Percentiles rank a stretch among this genome's conserved stretches.
Evolutionary conservation across 2,329 filamentous ascomycete species (phyloP).

Genomic region (Leptographium lundbergii): DNA sequence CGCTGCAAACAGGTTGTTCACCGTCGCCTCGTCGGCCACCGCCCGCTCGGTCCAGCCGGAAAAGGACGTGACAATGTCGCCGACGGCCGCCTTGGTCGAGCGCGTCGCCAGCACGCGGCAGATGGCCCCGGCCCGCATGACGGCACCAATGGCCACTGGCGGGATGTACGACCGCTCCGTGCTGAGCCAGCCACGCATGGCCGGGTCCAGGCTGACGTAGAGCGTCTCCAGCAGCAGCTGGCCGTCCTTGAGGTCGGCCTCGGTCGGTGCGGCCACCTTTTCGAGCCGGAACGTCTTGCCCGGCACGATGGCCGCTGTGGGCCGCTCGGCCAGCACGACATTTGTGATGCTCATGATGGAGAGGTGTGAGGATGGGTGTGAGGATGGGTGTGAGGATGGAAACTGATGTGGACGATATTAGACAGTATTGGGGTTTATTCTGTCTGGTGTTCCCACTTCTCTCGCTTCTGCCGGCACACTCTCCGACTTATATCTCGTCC

Average conservation of each 20-base stretch:
- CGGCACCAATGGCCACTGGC: slow-evolving; percentile 44
- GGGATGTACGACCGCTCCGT: slow-evolving; percentile 37
- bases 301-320: slow-evolving; percentile 45
- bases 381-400: not conserved
- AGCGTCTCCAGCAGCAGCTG: slow-evolving; percentile 36
- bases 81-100: slow-evolving; percentile 30
- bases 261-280: slow-evolving; percentile 35
- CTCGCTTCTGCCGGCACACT: too few relatives aligned
- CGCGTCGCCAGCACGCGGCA: slow-evolving; percentile 39
- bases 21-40: slow-evolving; percentile 26
- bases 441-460: not conserved
- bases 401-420: not conserved
- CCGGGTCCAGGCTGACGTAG: slow-evolving; percentile 49
- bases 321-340: slow-evolving; percentile 52
- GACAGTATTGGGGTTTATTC: not conserved
- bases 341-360: slow-evolving; percentile 16
- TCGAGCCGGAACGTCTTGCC: slow-evolving; percentile 51
- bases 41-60: slow-evolving; percentile 47
- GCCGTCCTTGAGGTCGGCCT: slow-evolving; percentile 34
- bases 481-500: too few relatives aligned
- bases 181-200: slow-evolving; percentile 51
- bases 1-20: slow-evolving; percentile 9
- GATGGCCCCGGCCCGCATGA: slow-evolving; percentile 45
- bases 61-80: slow-evolving; percentile 36
- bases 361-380: not conserved